Percentiles rank a stretch among this genome's conserved stretches.
Conservation (phyloP, 2,329 filamentous ascomycete genomes). For the Paramyrothecium sp. region DNA sequence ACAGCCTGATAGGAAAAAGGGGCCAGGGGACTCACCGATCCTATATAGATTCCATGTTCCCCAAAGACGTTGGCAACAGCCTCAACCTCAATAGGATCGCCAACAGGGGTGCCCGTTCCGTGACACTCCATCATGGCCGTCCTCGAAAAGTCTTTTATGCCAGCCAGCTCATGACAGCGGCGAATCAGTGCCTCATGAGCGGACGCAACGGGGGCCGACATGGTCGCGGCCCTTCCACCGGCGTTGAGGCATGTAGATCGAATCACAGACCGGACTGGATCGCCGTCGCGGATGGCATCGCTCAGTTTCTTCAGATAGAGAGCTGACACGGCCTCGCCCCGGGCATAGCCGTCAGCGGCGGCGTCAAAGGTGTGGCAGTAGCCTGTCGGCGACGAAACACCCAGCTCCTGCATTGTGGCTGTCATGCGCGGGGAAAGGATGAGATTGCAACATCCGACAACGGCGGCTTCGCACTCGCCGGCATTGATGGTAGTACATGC, state of each 20-base stretch:
- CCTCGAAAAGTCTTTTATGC: slow-evolving; percentile 19
- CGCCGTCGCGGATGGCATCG: slow-evolving; percentile 39
- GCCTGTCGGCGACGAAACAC: slow-evolving; percentile 17
- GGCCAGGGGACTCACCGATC: too few species aligned
- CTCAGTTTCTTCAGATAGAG: slow-evolving; percentile 39
- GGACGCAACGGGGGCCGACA: slow-evolving; percentile 33
- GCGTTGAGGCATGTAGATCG: slow-evolving; percentile 24
- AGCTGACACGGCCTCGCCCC: slow-evolving; percentile 39
- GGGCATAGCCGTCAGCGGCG: slow-evolving; percentile 41
- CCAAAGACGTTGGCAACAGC: slow-evolving; percentile 28
- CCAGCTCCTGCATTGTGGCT: slow-evolving; percentile 12
- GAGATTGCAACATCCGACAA: slow-evolving; percentile 28
- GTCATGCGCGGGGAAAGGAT: slow-evolving; percentile 21
- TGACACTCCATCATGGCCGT: too few species aligned
- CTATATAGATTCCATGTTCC: slow-evolving; percentile 15
- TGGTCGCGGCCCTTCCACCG: slow-evolving; percentile 36
- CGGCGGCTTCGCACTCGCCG: slow-evolving; percentile 19
- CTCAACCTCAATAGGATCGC: slow-evolving; percentile 35
- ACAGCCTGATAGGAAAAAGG: too few species aligned
- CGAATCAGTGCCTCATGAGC: slow-evolving; percentile 7
- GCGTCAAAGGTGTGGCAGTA: slow-evolving; percentile 30
- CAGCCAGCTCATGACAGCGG: neutral
- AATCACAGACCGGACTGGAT: slow-evolving; percentile 33
- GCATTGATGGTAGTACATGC: slow-evolving; percentile 21
- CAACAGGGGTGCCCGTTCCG: slow-evolving; percentile 23